Conservation (phyloP, 2,329 filamentous ascomycete species). For the Ascochyta viciae-villosae region DNA sequence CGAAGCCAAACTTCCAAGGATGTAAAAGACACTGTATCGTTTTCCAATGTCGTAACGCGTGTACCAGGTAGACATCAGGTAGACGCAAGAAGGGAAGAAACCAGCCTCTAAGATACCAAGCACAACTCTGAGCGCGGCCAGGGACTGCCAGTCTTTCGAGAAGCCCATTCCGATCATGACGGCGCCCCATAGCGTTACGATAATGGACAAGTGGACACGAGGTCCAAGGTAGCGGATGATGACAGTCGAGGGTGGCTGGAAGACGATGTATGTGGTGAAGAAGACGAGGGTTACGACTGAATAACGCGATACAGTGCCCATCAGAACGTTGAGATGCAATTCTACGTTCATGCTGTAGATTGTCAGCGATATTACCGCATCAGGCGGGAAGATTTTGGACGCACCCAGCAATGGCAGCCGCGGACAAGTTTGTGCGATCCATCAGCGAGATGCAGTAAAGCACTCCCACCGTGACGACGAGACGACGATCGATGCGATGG, state of each 20-base stretch:
- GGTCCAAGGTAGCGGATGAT: constrained; percentile 53
- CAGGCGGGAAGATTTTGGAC: constrained; percentile 18
- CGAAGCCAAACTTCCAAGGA: constrained; percentile 70
- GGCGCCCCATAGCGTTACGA: constrained; percentile 51
- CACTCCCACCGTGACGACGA: constrained; percentile 58
- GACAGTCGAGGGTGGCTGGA: constrained; percentile 52
- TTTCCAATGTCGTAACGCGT: constrained; percentile 71
- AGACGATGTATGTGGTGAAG: constrained; percentile 54
- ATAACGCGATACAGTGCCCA: constrained; percentile 44
- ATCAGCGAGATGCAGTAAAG: constrained; percentile 80
- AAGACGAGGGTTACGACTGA: constrained; percentile 67
- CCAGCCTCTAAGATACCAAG: constrained; percentile 52
- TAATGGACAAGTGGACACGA: constrained; percentile 43
- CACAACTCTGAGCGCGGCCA: constrained; percentile 48
- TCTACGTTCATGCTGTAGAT: constrained; percentile 49
- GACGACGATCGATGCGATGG: constrained; percentile 67
- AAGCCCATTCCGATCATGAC: constrained; percentile 56
- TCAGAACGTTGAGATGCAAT: constrained; percentile 38
- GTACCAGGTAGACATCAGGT: constrained; percentile 34
- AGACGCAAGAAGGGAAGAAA: constrained; percentile 50
- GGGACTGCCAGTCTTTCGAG: constrained; percentile 42
- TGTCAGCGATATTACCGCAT: constrained; percentile 27
- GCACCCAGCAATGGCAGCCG: constrained; percentile 73
- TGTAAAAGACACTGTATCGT: constrained; percentile 72
- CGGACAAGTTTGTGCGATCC: constrained; percentile 79